These are phyloP conservation scores for Malania oleifera DNA, from an alignment of 164 flowering plant genomes.

Conservation along the genomic window DNA sequence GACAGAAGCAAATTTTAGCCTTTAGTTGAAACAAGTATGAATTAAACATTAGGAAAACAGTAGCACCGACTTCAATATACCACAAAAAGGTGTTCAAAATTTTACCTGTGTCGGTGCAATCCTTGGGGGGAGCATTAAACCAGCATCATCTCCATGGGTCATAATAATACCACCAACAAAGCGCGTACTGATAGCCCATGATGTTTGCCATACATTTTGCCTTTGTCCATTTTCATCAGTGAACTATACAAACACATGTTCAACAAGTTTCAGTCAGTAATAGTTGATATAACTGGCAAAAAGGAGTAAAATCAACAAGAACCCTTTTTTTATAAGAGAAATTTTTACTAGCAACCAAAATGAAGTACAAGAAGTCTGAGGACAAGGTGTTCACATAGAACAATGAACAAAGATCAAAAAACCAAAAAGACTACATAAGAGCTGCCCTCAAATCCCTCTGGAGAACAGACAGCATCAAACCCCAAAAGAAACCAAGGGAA, in stretches of 20 bases:
- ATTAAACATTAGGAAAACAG: background rate
- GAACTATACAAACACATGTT: constrained; percentile 42
- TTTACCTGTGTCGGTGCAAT: constrained; percentile 86
- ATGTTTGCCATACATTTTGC: constrained; percentile 96
- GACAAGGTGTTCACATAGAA: too few species aligned
- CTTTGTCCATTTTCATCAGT: constrained; percentile 85
- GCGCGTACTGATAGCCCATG: constrained; percentile 96
- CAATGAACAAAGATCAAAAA: too few species aligned
- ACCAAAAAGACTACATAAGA: too few species aligned
- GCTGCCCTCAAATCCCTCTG: too few species aligned
- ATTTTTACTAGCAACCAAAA: too few species aligned
- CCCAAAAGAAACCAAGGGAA: too few species aligned
- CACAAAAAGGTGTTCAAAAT: background rate
- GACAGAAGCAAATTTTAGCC: background rate
- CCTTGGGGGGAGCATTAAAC: constrained; percentile 88
- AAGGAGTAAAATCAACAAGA: too few species aligned
- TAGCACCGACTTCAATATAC: background rate
- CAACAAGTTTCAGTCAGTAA: background rate
- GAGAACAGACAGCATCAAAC: too few species aligned
- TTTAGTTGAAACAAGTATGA: background rate
- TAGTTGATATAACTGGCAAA: too few species aligned
- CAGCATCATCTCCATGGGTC: constrained; percentile 94
- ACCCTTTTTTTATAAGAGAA: too few species aligned
- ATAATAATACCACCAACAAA: constrained; percentile 94
- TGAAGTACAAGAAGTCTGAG: too few species aligned